Base-by-base conservation (phyloP, 352 stramenopile species). In the Pythium sp. region DNA sequence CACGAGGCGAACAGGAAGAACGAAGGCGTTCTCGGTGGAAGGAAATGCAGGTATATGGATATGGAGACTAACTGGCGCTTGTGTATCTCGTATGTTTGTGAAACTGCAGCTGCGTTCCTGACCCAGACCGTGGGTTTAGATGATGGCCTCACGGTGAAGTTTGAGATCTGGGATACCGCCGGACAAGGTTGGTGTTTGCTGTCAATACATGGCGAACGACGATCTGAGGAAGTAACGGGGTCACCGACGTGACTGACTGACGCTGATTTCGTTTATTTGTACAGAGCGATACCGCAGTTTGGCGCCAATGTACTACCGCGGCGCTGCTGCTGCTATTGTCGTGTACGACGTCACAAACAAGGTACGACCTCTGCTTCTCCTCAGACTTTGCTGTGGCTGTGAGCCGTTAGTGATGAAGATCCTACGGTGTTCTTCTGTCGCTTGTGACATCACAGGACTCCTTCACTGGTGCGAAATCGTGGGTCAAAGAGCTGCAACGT, bases 161-260 rank as follows among this genome's bases (percentile, higher is more conserved):
- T 99, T 79, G 97, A 99, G 86, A 99, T 99, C 71, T 99, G 97
- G 97, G 97, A 99, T 91, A 99, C 96, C 15, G 96, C 96, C 64
- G 97, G 96, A 62, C 96, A 99, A 93, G 90, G 90, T 91, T 72
- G 58, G 68, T 61, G 55, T 15, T 61, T 15, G 0, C 55, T 58
- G n/a, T 61, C 18, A n/a, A 8, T 49, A 34, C 61, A 46, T 20
- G 41, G 43, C 0, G 28, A n/a, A 20, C 7, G 11, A 46, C 24
- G 62, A 18, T 26, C 34, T 38, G 24, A 51, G 18, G 38, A 20
- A 20, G 18, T 24, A 51, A 12, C 0, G 7, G 8, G 43, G 18
- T 24, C 22, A 41, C 4, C 30, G 0, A 26, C 36, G 26, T 24
- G 41, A 47, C 58, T 77, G 57, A 76, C 41, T 49, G 49, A 22